Evolutionary conservation across 129 eudicot species (phyloP).

Genomic region (Heracleum sosnowskyi): DNA sequence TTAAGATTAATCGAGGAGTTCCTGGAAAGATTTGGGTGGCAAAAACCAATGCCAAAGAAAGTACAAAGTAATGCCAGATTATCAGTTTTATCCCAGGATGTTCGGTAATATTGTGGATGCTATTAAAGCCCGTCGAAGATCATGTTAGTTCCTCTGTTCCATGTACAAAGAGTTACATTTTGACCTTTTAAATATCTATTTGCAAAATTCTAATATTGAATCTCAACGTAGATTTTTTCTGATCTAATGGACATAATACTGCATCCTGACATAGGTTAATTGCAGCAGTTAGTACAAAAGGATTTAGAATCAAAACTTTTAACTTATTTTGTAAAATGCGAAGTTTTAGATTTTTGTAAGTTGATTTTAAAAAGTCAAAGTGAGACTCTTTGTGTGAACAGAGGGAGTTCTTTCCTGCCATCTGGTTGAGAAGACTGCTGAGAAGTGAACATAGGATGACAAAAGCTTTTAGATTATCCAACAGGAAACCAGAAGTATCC

Average conservation of each 20-base stretch:
- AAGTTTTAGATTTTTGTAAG: neutral
- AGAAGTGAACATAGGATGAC: neutral
- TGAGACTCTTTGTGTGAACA: neutral
- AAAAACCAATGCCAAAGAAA: conserved; percentile 33
- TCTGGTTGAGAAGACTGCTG: neutral
- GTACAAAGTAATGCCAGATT: neutral
- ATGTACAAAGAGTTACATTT: neutral
- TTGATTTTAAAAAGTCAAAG: neutral
- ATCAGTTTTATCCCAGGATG: neutral
- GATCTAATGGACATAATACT: neutral
- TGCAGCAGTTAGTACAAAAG: neutral
- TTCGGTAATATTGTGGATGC: neutral
- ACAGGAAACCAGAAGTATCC: neutral
- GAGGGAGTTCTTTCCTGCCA: neutral
- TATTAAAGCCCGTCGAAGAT: neutral
- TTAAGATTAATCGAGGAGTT: conserved; percentile 85
- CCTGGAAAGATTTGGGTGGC: conserved; percentile 67
- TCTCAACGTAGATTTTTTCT: neutral
- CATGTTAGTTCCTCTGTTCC: neutral
- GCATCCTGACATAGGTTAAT: neutral
- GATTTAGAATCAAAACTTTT: neutral
- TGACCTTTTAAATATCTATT: neutral
- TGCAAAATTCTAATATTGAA: neutral
- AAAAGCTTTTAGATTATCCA: neutral
- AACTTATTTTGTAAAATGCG: neutral